These are phyloP conservation scores for Hypoxylon sp. DNA, from an alignment of 2,329 filamentous ascomycete genomes.

Conservation along the genomic window DNA sequence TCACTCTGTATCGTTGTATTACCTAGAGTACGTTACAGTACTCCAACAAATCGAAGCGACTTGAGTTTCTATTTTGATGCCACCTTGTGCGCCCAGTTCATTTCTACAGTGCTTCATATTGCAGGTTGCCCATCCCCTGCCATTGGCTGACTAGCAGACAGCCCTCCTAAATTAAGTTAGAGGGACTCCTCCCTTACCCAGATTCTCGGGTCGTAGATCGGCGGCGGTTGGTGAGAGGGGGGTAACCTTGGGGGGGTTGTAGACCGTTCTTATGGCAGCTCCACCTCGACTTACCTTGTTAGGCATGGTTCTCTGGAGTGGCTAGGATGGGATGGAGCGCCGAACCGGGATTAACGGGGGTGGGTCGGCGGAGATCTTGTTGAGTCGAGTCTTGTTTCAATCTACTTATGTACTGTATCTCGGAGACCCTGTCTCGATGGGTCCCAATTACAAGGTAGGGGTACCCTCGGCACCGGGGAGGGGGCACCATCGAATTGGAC, in stretches of 20 bases:
- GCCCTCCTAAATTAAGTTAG: conserved; percentile 28
- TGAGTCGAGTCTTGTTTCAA: conserved; percentile 24
- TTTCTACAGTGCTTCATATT: conserved; percentile 16
- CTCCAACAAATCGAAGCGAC: conserved; percentile 23
- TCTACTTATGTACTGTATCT: conserved; percentile 7
- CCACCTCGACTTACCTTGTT: conserved; percentile 14
- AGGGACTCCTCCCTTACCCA: conserved; percentile 35
- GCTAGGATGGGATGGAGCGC: conserved; percentile 8
- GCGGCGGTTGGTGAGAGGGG: conserved; percentile 28
- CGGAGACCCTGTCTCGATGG: conserved; percentile 7
- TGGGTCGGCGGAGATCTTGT: conserved; percentile 32
- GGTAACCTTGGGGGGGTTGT: not conserved
- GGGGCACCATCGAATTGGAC: not conserved
- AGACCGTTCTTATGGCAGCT: conserved; percentile 23
- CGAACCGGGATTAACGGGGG: conserved; percentile 16
- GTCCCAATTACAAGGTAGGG: conserved; percentile 18
- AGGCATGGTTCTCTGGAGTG: conserved; percentile 18
- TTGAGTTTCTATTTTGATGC: conserved; percentile 32
- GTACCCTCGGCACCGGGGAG: conserved; percentile 19
- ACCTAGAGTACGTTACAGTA: conserved; percentile 25
- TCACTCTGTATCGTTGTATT: conserved; percentile 34
- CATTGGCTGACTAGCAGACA: conserved; percentile 25
- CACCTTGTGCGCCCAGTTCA: conserved; percentile 21
- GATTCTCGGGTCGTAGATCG: conserved; percentile 31
- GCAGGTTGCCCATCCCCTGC: not conserved